phyloP scores from a whole-genome alignment of 2,329 filamentous ascomycete species.

The Lanzia echinophila region DNA sequence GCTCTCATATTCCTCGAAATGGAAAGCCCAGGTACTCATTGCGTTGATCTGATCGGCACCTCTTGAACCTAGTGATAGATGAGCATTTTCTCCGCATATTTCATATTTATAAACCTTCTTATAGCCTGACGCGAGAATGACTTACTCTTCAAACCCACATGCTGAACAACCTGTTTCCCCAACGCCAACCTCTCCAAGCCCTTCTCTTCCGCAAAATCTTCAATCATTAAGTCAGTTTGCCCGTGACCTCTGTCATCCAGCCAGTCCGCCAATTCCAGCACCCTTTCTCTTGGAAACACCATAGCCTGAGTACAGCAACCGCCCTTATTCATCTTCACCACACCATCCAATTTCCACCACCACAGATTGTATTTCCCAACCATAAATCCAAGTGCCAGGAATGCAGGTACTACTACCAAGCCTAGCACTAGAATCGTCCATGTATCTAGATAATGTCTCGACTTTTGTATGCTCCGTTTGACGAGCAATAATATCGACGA shows the following conservation, averaged over 20 bases:
- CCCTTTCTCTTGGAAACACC: conserved; percentile 11
- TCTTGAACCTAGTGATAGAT: conserved; percentile 17
- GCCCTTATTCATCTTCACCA: conserved; percentile 13
- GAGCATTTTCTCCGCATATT: conserved; percentile 7
- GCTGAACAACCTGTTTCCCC: conserved; percentile 3
- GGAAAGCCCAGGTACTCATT: conserved; percentile 17
- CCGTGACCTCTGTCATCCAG: background rate
- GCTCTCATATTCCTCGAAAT: conserved; percentile 15
- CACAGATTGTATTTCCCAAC: conserved; percentile 15
- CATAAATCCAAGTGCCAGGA: conserved; percentile 14
- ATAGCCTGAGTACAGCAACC: conserved; percentile 20
- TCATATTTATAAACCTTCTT: too few species aligned
- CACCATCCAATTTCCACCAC: conserved; percentile 4
- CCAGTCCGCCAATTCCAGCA: background rate
- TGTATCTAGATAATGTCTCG: background rate
- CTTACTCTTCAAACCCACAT: background rate
- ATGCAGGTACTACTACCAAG: conserved; percentile 12
- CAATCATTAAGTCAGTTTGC: conserved; percentile 3
- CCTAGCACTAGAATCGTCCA: conserved; percentile 1
- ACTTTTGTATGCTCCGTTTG: background rate
- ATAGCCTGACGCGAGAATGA: too few species aligned
- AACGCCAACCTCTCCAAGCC: background rate
- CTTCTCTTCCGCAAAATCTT: background rate
- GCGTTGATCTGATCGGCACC: conserved; percentile 12
- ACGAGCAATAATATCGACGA: background rate